Base-by-base conservation (phyloP, 495 filamentous ascomycete genomes). In the Lasiosphaeriaceae sp. region DNA sequence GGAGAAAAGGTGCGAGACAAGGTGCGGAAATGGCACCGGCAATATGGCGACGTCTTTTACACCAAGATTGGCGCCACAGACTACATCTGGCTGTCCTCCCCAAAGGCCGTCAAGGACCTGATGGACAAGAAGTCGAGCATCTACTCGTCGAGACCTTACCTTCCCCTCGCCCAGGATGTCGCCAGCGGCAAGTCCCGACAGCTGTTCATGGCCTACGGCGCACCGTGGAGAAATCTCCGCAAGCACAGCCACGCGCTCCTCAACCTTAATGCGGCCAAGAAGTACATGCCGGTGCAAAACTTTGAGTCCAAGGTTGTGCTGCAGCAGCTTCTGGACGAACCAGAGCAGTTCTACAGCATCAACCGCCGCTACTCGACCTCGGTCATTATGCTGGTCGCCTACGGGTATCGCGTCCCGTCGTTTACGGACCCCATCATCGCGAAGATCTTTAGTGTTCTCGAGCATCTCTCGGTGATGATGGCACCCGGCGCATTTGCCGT, bases 231-330 rank as follows among this genome's bases (percentile, higher is more conserved):
- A 41, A 54, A 48, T 4, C 70, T 70, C 23, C 66, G 72, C 11
- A 74, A 76, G 44, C 31, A 79, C 4, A 49, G 65, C 7, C 72
- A 74, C 19, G 77, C 70, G 1, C 68, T 77, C 50, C 55, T 59
- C 52, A 71, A 51, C 24, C 34, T 51, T 62, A 58, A 45, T 17
- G 19, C 45, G 37, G 19, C 54, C 1, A 61, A 54, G 8, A 52
- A 22, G 23, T 64, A 64, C 39, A 47, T 50, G 37, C 58, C 58
- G 11, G 50, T 58, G 3, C 72, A 75, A 59, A 58, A 68, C 29
- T 71, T 73, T 26, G 72, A 75, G 52, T 55, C 58, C 6, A 72
- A 72, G 51, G 64, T 70, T 39, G 46, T 75, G 11, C 54, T 75
- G 20, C 64, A 50, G 29, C 67, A 75, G 39, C 58, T 75, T 3